A percentile compares a stretch with the other conserved stretches of the same genome.
Evolutionary conservation across 306 rosid species (phyloP).

Genomic region (Gillenia trifoliata): DNA sequence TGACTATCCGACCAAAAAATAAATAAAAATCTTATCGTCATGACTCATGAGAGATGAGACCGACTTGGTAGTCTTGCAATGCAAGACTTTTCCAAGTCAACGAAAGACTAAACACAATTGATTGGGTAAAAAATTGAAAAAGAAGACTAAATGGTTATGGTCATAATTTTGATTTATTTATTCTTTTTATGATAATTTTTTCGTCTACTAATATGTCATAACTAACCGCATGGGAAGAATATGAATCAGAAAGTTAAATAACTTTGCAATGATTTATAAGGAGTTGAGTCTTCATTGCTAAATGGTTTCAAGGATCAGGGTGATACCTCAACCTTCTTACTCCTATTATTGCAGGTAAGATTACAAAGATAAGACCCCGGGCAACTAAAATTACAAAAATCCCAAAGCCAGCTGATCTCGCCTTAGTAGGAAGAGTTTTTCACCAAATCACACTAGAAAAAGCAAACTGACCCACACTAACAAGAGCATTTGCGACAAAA

Average conservation of each 20-base stretch:
- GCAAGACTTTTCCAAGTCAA: slow-evolving; percentile 1
- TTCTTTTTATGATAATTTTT: neutral
- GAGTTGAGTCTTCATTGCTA: no score
- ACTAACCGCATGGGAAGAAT: neutral
- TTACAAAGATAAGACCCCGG: neutral
- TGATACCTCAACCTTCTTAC: no score
- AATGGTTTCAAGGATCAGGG: no score
- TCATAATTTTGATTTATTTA: neutral
- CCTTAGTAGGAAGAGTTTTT: no score
- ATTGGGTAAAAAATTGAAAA: neutral
- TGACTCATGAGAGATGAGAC: neutral
- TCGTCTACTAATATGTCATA: neutral
- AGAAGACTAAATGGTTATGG: neutral
- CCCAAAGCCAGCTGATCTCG: no score
- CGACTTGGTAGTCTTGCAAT: neutral
- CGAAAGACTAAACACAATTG: neutral
- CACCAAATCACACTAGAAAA: no score
- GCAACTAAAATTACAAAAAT: no score
- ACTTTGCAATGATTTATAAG: no score
- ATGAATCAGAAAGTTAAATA: neutral
- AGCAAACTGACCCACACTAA: no score
- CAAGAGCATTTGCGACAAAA: no score
- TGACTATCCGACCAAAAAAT: no score
- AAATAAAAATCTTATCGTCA: no score
- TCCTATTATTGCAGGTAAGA: neutral